Conservation (phyloP, 2,329 filamentous ascomycete species). For the Didymella glomerata region DNA sequence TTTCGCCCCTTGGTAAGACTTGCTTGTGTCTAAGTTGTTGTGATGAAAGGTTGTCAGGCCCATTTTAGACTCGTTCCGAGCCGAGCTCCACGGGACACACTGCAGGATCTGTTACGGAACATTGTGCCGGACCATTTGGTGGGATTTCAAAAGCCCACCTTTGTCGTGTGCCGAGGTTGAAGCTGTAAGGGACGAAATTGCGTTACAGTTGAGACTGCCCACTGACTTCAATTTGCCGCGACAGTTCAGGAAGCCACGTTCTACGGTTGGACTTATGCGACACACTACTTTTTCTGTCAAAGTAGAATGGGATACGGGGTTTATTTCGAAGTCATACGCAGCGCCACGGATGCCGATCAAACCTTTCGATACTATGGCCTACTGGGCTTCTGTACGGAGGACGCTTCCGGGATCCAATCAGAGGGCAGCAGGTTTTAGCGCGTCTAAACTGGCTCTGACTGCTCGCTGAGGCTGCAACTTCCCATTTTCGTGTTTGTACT, state of each 20-base stretch:
- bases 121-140: neutral
- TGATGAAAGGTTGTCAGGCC: neutral
- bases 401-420: neutral
- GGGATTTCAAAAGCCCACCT: neutral
- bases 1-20: neutral
- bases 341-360: neutral
- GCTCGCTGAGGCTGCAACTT: neutral
- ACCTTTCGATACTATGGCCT: neutral
- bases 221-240: neutral
- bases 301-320: too few species aligned
- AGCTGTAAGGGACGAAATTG: neutral
- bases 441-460: neutral
- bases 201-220: neutral
- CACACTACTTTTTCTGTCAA: neutral
- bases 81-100: neutral
- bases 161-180: neutral
- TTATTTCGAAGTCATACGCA: neutral
- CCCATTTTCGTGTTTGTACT: neutral
- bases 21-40: neutral
- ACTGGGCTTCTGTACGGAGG: neutral
- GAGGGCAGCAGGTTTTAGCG: neutral
- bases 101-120: neutral
- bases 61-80: neutral
- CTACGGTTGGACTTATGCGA: neutral
- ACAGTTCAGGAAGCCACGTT: neutral